Base-by-base conservation (phyloP, 805 yeast genomes). In the Kockiozyma suomiensis region DNA sequence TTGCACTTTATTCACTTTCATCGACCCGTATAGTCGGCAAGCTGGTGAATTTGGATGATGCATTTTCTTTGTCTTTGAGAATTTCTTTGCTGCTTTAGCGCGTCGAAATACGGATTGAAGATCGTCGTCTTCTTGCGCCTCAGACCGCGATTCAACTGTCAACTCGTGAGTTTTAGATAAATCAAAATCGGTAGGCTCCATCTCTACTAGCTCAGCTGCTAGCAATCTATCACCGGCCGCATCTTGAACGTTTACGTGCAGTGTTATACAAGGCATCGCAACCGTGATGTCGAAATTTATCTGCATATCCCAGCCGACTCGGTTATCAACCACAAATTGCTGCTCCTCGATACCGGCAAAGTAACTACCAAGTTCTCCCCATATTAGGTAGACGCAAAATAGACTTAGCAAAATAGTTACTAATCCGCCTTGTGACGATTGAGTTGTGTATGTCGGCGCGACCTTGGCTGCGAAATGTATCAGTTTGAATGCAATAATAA, bases 321-420 rank as follows among this genome's bases (percentile, higher is more conserved):
- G 75, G 37, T 79, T 78, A 69, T 89, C 96, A 3, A 94, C 96
- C 2, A 80, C 76, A 72, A 89, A 94, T 66, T 86, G 88, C 66
- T 86, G 88, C 68, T 86, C 90, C 6, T 87, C 81, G 58, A 80
- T 81, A 1, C 97, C 97, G 56, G 94, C 96, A 58, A 92, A 77
- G 71, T 81, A 89, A 13, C 88, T 86, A 6, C 97, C 96, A 30
- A 91, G 74, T 70, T 92, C 96, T 13, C 89, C 82, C 89, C 96
- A 93, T 4, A 89, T 73, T 38, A 92, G 76, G 69, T 90, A 82
- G 15, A 90, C 68, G 17, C 88, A 81, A 59, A 81, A 78, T 26
- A 87, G 65, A n/a, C 81, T 78, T 15, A 91, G 84, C 50, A 87
- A 45, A 3, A 90, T 66, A 0, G 96, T 85, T 15, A 91, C 82